Base-by-base conservation (phyloP, 2,329 filamentous ascomycete genomes). In the Microdochium trichocladiopsis region DNA sequence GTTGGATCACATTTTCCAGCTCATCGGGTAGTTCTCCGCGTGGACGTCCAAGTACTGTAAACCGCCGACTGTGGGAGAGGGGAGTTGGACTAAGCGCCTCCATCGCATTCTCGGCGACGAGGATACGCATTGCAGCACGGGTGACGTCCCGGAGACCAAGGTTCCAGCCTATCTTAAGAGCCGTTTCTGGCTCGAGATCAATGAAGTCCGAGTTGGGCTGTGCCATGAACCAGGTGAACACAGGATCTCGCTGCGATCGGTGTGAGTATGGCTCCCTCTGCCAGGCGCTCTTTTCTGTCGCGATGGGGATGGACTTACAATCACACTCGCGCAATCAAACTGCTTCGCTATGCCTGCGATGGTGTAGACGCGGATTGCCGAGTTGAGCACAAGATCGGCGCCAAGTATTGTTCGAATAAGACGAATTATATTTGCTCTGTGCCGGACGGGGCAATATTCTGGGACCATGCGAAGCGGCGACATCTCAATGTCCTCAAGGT, bases 311-410 rank as follows among this genome's bases (percentile, higher is more conserved):
- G 4, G 3, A 63, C 71, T 61, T 56, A 75, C 74, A 21, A 82
- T 63, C 8, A 72, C 62, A 4, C 59, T 56, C 2, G 65, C 62
- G 52, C 80, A 78, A 25, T 83, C 79, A 50, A 86, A 76, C 37
- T 82, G 72, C 54, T 80, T 79, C 8, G 82, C 79, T 9, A 88
- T 65, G 2, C 77, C 79, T 31, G 82, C 78, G n/a, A 87, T 72
- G 0, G 84, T 88, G 75, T 82, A 88, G 36, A 87, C 68, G 14
- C 86, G 82, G 11, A 78, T 73, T 0, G 86, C 85, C 0, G 84
- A 87, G 64, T 88, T 79, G 14, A 90, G 64, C 1, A 72, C 69
- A 1, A 83, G 71, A 25, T 75, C 68, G 2, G 76, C 70, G 2
- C 77, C 78, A 56, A 81, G 73, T 41, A 88, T 75, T 11, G 77